phyloP scores from a whole-genome alignment of 2,329 filamentous ascomycete genomes.

The Ceratocystis alfenasii region DNA sequence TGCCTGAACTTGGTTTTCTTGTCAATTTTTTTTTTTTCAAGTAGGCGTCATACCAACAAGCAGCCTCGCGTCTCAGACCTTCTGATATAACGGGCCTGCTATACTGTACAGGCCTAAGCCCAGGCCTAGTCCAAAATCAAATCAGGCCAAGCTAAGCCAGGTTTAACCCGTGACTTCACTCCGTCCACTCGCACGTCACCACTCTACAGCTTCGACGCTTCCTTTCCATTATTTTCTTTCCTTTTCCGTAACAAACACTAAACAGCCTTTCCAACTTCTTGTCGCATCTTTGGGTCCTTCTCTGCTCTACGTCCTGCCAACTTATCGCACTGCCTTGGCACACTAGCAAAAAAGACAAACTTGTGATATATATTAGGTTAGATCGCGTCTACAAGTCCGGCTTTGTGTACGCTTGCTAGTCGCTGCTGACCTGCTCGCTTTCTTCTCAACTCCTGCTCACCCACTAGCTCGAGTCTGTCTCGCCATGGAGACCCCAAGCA shows the following conservation, averaged over 20 bases:
- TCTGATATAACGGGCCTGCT: not conserved
- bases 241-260: not conserved
- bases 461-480: not conserved
- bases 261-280: not conserved
- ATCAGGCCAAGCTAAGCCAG: too few species aligned
- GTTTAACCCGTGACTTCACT: too few species aligned
- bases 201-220: not conserved
- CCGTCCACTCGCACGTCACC: not conserved
- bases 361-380: too few species aligned
- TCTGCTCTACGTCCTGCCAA: too few species aligned
- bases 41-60: not conserved
- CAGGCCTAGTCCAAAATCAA: not conserved
- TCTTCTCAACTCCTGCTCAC: not conserved
- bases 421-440: not conserved
- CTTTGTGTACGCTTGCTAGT: too few species aligned
- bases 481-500: slow-evolving; percentile 20
- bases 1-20: not conserved
- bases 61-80: slow-evolving; percentile 5
- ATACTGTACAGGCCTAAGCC: not conserved
- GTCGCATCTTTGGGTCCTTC: not conserved
- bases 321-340: too few species aligned
- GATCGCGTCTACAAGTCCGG: not conserved
- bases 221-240: not conserved
- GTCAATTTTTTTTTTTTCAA: not conserved
- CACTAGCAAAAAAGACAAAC: too few species aligned